Evolutionary conservation across 108 stramenopile genomes (phyloP).

Genomic region (Cyclostephanos tholiformis): DNA sequence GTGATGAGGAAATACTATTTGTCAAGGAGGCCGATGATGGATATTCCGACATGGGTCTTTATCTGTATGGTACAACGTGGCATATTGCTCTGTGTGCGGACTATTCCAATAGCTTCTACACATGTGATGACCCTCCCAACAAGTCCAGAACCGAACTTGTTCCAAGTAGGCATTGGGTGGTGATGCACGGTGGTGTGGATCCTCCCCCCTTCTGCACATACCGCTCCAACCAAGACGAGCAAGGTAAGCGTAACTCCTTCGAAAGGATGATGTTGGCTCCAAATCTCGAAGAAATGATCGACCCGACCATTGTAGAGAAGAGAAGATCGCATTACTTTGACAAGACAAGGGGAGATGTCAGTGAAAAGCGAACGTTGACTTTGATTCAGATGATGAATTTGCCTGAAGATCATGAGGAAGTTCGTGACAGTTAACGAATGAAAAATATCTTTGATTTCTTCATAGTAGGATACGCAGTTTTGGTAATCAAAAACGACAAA

Average conservation of each 20-base stretch:
- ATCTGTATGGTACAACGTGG: slow-evolving; percentile 38
- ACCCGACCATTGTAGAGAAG: slow-evolving; percentile 49
- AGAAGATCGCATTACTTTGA: slow-evolving; percentile 39
- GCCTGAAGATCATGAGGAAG: slow-evolving; percentile 13
- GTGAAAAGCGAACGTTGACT: slow-evolving; percentile 42
- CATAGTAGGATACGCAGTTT: no score
- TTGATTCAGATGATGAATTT: slow-evolving; percentile 32
- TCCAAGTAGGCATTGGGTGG: slow-evolving; percentile 30
- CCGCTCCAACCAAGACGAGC: slow-evolving; percentile 20
- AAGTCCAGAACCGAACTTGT: slow-evolving; percentile 32
- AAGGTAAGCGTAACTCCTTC: not conserved
- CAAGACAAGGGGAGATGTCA: slow-evolving; percentile 18
- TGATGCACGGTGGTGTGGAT: slow-evolving; percentile 20
- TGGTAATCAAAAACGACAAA: no score
- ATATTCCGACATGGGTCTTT: slow-evolving; percentile 41
- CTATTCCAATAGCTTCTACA: slow-evolving; percentile 49
- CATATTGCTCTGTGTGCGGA: slow-evolving; percentile 50
- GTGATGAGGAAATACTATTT: slow-evolving; percentile 46
- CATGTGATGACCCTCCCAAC: slow-evolving; percentile 23
- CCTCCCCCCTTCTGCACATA: slow-evolving; percentile 37
- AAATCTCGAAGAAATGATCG: slow-evolving; percentile 50
- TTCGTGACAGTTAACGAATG: not conserved
- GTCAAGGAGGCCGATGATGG: slow-evolving; percentile 51
- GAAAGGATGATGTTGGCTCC: slow-evolving; percentile 23
- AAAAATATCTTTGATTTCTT: no score